Percentiles rank a stretch among this genome's conserved stretches.
These are phyloP conservation scores for Penicillium freii DNA, from an alignment of 2,329 filamentous ascomycete species.

Conservation along the genomic window DNA sequence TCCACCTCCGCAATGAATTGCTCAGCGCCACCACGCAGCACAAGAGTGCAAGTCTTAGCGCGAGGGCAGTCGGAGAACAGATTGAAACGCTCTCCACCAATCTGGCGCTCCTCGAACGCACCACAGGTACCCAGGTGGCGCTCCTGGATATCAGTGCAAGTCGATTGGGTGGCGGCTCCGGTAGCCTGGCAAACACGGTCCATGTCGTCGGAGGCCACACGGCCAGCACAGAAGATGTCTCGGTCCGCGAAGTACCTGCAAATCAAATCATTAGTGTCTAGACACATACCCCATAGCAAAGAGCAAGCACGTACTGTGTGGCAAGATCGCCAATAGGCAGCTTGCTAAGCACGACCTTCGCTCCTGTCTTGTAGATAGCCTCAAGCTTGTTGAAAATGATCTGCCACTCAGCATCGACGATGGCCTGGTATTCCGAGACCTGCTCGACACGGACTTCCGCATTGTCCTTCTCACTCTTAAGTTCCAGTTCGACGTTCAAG, in stretches of 20 bases:
- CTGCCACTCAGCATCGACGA: slow-evolving; percentile 98
- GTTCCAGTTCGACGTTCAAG: slow-evolving; percentile 93
- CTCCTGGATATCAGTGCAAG: slow-evolving; percentile 88
- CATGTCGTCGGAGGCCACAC: slow-evolving; percentile 86
- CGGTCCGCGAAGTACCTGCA: slow-evolving; percentile 83
- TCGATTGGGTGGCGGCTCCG: slow-evolving; percentile 87
- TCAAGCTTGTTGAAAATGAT: slow-evolving; percentile 99
- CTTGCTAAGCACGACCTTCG: slow-evolving; percentile 96
- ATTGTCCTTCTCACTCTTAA: slow-evolving; percentile 99
- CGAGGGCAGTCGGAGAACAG: slow-evolving; percentile 95
- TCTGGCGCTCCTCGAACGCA: slow-evolving; percentile 90
- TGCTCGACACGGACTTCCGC: slow-evolving; percentile 97
- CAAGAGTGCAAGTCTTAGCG: slow-evolving; percentile 94
- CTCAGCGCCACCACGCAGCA: slow-evolving; percentile 93
- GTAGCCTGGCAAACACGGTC: slow-evolving; percentile 95
- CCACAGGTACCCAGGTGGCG: slow-evolving; percentile 91
- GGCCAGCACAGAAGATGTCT: slow-evolving; percentile 96
- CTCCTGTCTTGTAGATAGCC: slow-evolving; percentile 86
- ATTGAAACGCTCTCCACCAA: slow-evolving; percentile 96
- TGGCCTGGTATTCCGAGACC: slow-evolving; percentile 98
- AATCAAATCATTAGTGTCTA: background rate
- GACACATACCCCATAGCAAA: background rate
- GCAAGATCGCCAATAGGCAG: slow-evolving; percentile 95
- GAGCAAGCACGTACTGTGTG: slow-evolving; percentile 63
- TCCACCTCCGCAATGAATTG: slow-evolving; percentile 99